Evolutionary conservation across 768 basidiomycete genomes (phyloP), one percentile per base, ranked within the genome.

Genomic region (Obba rivulosa): DNA sequence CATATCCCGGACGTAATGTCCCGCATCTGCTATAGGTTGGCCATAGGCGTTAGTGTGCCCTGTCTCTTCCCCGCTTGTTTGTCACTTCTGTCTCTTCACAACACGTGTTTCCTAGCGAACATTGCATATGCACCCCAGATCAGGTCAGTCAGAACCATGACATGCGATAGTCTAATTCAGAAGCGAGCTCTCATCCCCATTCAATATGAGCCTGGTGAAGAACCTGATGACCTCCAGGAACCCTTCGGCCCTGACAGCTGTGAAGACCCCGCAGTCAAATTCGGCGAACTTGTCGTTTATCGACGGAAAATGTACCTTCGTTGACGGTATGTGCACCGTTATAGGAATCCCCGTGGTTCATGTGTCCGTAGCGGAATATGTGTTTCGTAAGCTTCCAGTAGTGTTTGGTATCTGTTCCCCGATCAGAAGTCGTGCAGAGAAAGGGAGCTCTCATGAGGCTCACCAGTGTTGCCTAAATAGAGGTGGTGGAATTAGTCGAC

Each of bases 211-310:
- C 3, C 73, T 74, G 0, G 75, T 70, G 58, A 77, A 84, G 67
- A 87, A 90, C 22, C 77, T 69, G 45, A 87, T 79, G 40, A 80
- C 75, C 58, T 86, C 83, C 36, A 86, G 57, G 49, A 85, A 77
- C 1, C 68, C 63, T 45, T 77, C 74, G 4, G 69, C 71, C 4
- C 66, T 53, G 17, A 81, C 64, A 24, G 69, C 85, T 85, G 36
- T 23, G 18, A 38, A 23, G 8, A 37, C 28, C 22, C 13, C 13
- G 48, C 16, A 34, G 7, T 36, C 1, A 37, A 18, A 35, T 44
- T 23, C 43, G n/a, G n/a, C n/a, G 28, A 20, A 34, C 23, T 14
- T 31, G 28, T 24, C 16, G 43, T 42, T 24, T 13, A 14, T 14
- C n/a, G 25, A 16, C 7, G 20, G 37, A 14, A 3, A 10, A 56